A percentile compares a stretch with the other conserved stretches of the same genome.
Evolutionary conservation across 2,329 filamentous ascomycete genomes (phyloP).

Genomic region (Aspergillus ochraceus): DNA sequence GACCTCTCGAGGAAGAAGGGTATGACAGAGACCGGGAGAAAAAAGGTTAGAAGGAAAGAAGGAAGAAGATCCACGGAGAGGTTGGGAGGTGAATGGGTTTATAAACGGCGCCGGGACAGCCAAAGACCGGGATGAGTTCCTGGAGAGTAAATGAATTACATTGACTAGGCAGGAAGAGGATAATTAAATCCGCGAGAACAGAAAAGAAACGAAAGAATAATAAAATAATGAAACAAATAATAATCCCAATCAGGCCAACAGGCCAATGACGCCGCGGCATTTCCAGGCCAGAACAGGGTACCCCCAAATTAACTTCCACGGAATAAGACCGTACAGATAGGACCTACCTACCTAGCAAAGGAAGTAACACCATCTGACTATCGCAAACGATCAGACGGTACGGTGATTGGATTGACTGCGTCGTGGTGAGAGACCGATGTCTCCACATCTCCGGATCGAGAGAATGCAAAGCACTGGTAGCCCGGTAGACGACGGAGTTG

Average conservation of each 20-base stretch:
- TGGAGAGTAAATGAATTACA: not conserved
- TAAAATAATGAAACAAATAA: slow-evolving; percentile 1
- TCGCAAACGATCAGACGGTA: not conserved
- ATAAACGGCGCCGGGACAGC: slow-evolving; percentile 5
- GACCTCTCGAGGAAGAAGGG: slow-evolving; percentile 19
- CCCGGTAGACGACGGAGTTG: no score
- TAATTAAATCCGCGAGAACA: not conserved
- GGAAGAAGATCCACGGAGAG: slow-evolving; percentile 10
- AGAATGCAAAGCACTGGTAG: not conserved
- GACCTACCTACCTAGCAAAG: not conserved
- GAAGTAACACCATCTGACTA: not conserved
- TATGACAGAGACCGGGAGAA: not conserved
- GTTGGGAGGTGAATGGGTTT: slow-evolving; percentile 13
- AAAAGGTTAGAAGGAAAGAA: slow-evolving; percentile 4
- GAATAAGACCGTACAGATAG: not conserved
- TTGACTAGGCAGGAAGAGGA: not conserved
- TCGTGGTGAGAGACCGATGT: not conserved
- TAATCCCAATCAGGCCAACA: not conserved
- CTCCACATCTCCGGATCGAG: slow-evolving; percentile 17
- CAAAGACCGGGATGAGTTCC: not conserved
- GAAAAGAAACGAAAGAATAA: not conserved
- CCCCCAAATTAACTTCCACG: not conserved
- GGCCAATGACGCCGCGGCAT: not conserved
- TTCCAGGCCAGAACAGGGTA: not conserved
- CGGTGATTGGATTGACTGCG: not conserved